Conservation (phyloP, 306 rosid genomes). For the Ceratonia siliqua region DNA sequence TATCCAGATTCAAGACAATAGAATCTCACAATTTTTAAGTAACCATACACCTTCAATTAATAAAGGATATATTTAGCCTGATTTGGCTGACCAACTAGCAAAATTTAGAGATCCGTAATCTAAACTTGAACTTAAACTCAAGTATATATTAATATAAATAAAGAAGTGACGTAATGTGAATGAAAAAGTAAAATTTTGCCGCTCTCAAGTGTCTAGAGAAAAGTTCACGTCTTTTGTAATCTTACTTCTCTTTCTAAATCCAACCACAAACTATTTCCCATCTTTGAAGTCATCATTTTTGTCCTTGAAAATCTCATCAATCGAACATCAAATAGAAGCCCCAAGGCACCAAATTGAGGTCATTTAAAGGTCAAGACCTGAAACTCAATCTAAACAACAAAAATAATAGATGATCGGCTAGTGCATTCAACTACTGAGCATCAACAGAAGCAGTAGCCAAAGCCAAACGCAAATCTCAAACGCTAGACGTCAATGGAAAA, state of each 20-base stretch:
- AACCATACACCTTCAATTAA: constrained; percentile 20
- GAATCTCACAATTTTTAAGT: background rate
- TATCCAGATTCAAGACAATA: no score
- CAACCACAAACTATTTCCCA: background rate
- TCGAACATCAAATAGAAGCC: background rate
- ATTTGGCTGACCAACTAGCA: constrained; percentile 24
- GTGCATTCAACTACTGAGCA: background rate
- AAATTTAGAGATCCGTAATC: constrained; percentile 23
- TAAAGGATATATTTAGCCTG: constrained; percentile 13
- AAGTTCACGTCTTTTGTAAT: constrained; percentile 10
- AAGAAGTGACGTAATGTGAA: background rate
- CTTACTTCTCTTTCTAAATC: background rate
- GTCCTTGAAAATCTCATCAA: background rate
- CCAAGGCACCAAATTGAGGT: background rate
- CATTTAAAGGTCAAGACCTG: constrained; percentile 6
- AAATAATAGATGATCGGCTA: background rate
- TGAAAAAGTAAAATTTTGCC: background rate
- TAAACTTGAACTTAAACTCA: constrained; percentile 32
- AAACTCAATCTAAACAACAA: constrained; percentile 18
- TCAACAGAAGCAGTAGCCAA: constrained; percentile 8
- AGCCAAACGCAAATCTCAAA: constrained; percentile 29
- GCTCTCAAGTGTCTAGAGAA: background rate
- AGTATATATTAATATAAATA: background rate
- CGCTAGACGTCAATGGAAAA: constrained; percentile 20
- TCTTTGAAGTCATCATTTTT: constrained; percentile 6